phyloP scores from a whole-genome alignment of 805 yeast genomes.

The Suhomyces faveliae region DNA sequence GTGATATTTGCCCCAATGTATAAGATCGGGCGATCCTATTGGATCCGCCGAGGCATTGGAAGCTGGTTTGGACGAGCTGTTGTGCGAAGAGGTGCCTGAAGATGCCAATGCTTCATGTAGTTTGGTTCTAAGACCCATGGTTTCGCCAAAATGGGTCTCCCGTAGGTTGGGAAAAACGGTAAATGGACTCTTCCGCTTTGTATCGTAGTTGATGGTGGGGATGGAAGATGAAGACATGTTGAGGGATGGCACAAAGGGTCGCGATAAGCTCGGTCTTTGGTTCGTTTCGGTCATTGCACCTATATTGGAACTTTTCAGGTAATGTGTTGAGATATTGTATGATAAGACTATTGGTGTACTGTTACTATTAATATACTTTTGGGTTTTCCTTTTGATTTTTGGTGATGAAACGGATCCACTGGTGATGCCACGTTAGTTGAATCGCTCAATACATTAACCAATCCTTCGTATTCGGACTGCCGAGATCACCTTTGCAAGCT shows the following conservation, averaged over 20 bases:
- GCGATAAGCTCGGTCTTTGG: conserved; percentile 12
- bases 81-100: neutral
- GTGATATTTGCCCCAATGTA: conserved; percentile 37
- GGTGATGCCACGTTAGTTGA: too few relatives aligned
- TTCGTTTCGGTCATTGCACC: conserved; percentile 43
- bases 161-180: conserved; percentile 25
- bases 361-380: too few relatives aligned
- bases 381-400: too few relatives aligned
- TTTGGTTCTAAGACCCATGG: conserved; percentile 24
- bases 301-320: too few relatives aligned
- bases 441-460: too few relatives aligned
- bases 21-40: conserved; percentile 38
- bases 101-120: conserved; percentile 15
- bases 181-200: conserved; percentile 6
- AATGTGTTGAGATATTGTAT: too few relatives aligned
- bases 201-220: conserved; percentile 6
- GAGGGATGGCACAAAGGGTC: conserved; percentile 9
- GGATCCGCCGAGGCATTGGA: conserved; percentile 9
- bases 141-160: conserved; percentile 30
- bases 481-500: too few relatives aligned
- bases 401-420: too few relatives aligned
- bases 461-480: too few relatives aligned
- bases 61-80: neutral
- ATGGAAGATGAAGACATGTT: conserved; percentile 5
- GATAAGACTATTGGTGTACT: too few relatives aligned